phyloP scores from a whole-genome alignment of 192 early-diverging fungal species.

The Spinellus fusiger region DNA sequence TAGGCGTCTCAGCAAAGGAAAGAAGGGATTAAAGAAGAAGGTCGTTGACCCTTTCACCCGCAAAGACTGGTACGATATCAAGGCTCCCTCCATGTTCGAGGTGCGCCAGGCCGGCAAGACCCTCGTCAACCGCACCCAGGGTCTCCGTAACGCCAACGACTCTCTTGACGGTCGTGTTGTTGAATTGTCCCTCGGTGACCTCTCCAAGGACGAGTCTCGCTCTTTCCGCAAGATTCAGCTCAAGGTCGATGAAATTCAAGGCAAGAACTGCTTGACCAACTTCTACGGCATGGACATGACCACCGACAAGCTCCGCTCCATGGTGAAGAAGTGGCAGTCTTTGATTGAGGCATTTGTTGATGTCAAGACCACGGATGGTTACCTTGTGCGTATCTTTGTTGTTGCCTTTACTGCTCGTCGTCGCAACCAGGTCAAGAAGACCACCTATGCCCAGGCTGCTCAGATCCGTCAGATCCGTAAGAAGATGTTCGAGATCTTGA shows the following conservation, averaged over 20 bases:
- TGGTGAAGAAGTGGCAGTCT: conserved; percentile 99
- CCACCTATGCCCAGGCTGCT: conserved; percentile 92
- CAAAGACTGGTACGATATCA: conserved; percentile 99
- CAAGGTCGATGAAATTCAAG: conserved; percentile 91
- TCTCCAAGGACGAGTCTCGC: conserved; percentile 88
- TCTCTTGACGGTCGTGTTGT: conserved; percentile 94
- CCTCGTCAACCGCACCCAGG: conserved; percentile 99
- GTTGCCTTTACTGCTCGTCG: conserved; percentile 96
- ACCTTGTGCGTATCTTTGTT: conserved; percentile 95
- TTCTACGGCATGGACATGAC: conserved; percentile 99
- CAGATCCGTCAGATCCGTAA: conserved; percentile 99
- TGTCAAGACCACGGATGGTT: conserved; percentile 99
- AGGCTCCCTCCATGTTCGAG: conserved; percentile 95
- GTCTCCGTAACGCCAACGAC: conserved; percentile 94
- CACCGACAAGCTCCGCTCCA: conserved; percentile 98
- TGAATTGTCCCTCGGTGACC: conserved; percentile 94
- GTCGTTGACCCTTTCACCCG: conserved; percentile 98
- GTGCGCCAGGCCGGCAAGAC: conserved; percentile 96
- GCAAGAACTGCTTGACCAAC: conserved; percentile 99
- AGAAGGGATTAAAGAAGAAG: conserved; percentile 89
- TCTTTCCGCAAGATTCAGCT: conserved; percentile 98
- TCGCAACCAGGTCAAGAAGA: conserved; percentile 93
- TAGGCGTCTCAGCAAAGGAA: conserved; percentile 77
- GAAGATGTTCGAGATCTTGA: conserved; percentile 99
- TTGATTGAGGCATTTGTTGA: conserved; percentile 96